Evolutionary conservation across 192 early-diverging fungal species (phyloP).

Genomic region (Rhizoclosmatium globosum): DNA sequence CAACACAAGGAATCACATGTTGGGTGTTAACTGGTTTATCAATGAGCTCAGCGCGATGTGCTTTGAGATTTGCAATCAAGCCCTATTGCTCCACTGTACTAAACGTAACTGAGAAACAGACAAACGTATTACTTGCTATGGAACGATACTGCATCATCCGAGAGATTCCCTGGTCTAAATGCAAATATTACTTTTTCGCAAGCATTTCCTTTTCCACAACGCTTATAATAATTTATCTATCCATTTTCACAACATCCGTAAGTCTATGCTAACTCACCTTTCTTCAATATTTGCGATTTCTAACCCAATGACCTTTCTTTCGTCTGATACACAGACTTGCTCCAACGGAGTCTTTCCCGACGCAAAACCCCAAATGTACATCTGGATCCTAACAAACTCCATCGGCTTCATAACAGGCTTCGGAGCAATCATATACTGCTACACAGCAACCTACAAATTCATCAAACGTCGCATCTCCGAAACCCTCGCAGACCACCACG

Average conservation of each 20-base stretch:
- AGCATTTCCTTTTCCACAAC: not conserved
- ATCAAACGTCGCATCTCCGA: not conserved
- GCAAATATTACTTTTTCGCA: not conserved
- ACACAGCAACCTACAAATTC: not conserved
- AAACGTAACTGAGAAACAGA: not conserved
- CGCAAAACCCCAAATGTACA: not conserved
- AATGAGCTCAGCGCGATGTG: too few relatives aligned
- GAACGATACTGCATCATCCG: constrained; percentile 1
- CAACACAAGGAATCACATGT: too few relatives aligned
- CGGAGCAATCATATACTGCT: not conserved
- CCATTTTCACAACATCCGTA: not conserved
- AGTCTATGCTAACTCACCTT: not conserved
- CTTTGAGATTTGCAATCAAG: too few relatives aligned
- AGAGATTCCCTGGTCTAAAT: not conserved
- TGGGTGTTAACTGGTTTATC: too few relatives aligned
- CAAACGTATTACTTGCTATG: constrained; percentile 14
- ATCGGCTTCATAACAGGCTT: not conserved
- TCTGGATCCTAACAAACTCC: not conserved
- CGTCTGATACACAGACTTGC: not conserved
- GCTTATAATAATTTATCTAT: too few relatives aligned
- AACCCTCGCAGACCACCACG: not conserved
- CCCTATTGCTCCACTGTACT: too few relatives aligned
- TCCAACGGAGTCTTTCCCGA: not conserved
- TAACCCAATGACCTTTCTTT: too few relatives aligned
- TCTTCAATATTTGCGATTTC: not conserved